These are phyloP conservation scores for Globisporangium alternatum DNA, from an alignment of 352 stramenopile species.

Conservation along the genomic window DNA sequence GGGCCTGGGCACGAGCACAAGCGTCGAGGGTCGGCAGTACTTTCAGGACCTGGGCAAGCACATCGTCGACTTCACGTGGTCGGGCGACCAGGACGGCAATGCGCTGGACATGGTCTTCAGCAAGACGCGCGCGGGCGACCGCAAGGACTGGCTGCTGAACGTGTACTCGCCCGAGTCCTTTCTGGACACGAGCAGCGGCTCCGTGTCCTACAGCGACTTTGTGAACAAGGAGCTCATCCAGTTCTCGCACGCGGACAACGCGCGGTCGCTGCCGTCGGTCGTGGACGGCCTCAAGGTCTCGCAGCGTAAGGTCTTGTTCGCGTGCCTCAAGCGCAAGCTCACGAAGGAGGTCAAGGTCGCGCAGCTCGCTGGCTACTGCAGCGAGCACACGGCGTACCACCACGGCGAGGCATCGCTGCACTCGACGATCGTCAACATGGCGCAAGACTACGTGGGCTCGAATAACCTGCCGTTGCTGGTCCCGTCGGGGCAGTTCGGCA, in stretches of 20 bases:
- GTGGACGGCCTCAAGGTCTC: constrained; percentile 98
- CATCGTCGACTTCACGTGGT: constrained; percentile 89
- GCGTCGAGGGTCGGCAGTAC: constrained; percentile 97
- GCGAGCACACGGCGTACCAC: constrained; percentile 97
- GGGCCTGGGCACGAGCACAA: constrained; percentile 98
- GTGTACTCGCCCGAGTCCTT: constrained; percentile 88
- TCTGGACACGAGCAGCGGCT: constrained; percentile 90
- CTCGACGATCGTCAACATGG: constrained; percentile 99
- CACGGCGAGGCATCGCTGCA: constrained; percentile 98
- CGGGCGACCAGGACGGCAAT: constrained; percentile 75
- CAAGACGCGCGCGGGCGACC: constrained; percentile 95
- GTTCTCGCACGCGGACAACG: constrained; percentile 97
- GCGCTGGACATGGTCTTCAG: constrained; percentile 99
- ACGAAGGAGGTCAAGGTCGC: constrained; percentile 99
- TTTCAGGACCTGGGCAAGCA: constrained; percentile 96
- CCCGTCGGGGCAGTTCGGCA: constrained; percentile 99
- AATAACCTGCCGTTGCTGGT: constrained; percentile 99
- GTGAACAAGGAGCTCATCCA: constrained; percentile 99
- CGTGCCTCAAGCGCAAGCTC: constrained; percentile 98
- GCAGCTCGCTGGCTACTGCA: constrained; percentile 98
- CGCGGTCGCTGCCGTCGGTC: constrained; percentile 94
- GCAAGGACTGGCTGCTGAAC: constrained; percentile 95
- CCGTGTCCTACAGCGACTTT: constrained; percentile 95
- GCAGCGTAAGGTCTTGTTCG: constrained; percentile 97
- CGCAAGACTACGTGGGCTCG: constrained; percentile 96